Evolutionary conservation across 805 yeast genomes (phyloP), one percentile per base, ranked within the genome.

Genomic region (Kluyveromyces nonfermentans): DNA sequence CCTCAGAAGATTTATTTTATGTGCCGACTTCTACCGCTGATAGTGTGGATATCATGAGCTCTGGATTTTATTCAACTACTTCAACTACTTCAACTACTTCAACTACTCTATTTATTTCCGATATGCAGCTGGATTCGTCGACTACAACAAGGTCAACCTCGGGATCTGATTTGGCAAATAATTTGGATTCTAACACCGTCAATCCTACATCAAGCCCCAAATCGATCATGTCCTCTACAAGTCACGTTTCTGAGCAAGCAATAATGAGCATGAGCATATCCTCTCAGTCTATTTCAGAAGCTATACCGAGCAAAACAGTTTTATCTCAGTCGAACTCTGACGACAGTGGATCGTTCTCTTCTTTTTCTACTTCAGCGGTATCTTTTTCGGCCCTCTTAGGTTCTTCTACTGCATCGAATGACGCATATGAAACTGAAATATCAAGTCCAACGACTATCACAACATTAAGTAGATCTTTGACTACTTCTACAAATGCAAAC

Each of bases 51-150:
- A n/a, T n/a, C n/a, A n/a, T n/a, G n/a, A n/a, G n/a, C n/a, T n/a
- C n/a, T 28, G 32, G 9, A 9, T 28, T 28, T 28, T 9, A 28
- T 28, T 28, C 32, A 9, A 28, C 54, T 12, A 20, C 59, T 10
- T 51, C 56, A n/a, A 46, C 55, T 16, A 18, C 43, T 48, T 7
- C 46, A 50, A 4, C 32, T 48, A 17, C 55, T 60, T 19, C 53
- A 56, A 16, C 59, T 28, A 59, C 8, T n/a, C n/a, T n/a, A n/a
- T n/a, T n/a, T n/a, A n/a, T n/a, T n/a, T n/a, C n/a, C n/a, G n/a
- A n/a, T n/a, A n/a, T n/a, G n/a, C n/a, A n/a, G n/a, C n/a, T n/a
- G n/a, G n/a, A n/a, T n/a, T n/a, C n/a, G n/a, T n/a, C n/a, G n/a
- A n/a, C n/a, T n/a, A n/a, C n/a, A n/a, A n/a, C n/a, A n/a, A n/a